Evolutionary conservation across 2,329 filamentous ascomycete species (phyloP), one percentile per base, ranked within the genome.

Genomic region (Saccharata proteae): DNA sequence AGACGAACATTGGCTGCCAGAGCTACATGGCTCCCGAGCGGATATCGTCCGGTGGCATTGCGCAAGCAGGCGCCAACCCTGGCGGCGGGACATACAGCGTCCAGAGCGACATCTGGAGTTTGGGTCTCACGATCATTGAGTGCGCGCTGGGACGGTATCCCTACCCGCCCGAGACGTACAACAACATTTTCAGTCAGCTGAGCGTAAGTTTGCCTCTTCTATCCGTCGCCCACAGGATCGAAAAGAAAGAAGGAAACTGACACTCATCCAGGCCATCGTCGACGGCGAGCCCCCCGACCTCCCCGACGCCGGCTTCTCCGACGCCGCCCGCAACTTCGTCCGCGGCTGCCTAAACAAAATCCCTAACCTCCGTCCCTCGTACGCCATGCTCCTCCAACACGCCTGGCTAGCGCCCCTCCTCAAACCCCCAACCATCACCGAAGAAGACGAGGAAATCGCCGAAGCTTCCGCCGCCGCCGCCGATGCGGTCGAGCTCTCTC

Each of bases 1-100:
- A 92, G 60, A 98, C 90, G 16, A 98, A 98, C 52, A 98, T 98
- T 47, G 90, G 90, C 22, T 98, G 90, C 49, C 90, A 98, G 59
- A 94, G 86, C 51, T 98, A 98, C 61, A 98, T 98, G 90, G 90
- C 90, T 0, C 90, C 90, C 0, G 90, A 98, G 57, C 69, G 90
- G 42, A 98, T 98, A 47, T 84, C 84, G 6, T 84, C 83, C 29
- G 85, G 86, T 35, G 80, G 80, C 14, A 74, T 85, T 47, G 74
- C 81, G 36, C 71, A 79, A 39, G 68, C 74, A 4, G 78, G 78
- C 16, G 66, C 76, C 12, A 72, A 75, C 36, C 70, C 71, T 34
- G 67, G 72, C 5, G 79, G 78, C 37, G 88, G 88, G 35, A 93
- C 88, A 3, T 98, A 98, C 58, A 93, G 83, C 52, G 90, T 98